Conservation (phyloP, 345 rosid species). For the Eucalyptus pauciflora region DNA sequence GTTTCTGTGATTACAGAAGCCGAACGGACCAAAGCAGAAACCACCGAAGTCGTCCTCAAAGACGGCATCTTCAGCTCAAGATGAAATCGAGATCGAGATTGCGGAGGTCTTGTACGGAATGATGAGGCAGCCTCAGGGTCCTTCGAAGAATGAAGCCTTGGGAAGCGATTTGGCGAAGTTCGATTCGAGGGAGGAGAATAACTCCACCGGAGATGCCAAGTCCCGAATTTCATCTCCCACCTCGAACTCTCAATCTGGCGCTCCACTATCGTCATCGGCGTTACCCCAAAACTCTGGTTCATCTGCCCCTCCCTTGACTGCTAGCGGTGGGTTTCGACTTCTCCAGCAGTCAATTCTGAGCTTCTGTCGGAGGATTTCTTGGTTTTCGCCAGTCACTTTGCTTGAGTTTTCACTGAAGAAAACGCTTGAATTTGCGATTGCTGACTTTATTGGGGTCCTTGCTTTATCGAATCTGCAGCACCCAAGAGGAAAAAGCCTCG, state of each 20-base stretch:
- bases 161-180: conserved; percentile 26
- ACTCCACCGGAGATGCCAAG: conserved; percentile 44
- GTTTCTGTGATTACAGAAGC: conserved; percentile 30
- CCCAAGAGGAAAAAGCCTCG: conserved; percentile 94
- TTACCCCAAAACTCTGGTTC: conserved; percentile 50
- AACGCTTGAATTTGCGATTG: neutral
- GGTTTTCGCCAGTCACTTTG: neutral
- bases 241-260: conserved; percentile 40
- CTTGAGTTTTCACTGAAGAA: neutral
- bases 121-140: conserved; percentile 76
- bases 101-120: conserved; percentile 90
- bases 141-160: conserved; percentile 44
- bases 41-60: conserved; percentile 73
- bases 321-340: conserved; percentile 39
- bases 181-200: conserved; percentile 25
- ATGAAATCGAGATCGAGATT: conserved; percentile 97
- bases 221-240: conserved; percentile 87
- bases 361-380: neutral
- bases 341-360: neutral
- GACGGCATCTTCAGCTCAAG: conserved; percentile 60
- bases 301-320: conserved; percentile 36
- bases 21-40: conserved; percentile 65
- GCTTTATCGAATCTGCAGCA: conserved; percentile 27
- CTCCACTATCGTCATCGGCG: conserved; percentile 29
- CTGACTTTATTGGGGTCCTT: neutral